Conservation (phyloP, 306 rosid genomes). For the Chamaecrista fasciculata region DNA sequence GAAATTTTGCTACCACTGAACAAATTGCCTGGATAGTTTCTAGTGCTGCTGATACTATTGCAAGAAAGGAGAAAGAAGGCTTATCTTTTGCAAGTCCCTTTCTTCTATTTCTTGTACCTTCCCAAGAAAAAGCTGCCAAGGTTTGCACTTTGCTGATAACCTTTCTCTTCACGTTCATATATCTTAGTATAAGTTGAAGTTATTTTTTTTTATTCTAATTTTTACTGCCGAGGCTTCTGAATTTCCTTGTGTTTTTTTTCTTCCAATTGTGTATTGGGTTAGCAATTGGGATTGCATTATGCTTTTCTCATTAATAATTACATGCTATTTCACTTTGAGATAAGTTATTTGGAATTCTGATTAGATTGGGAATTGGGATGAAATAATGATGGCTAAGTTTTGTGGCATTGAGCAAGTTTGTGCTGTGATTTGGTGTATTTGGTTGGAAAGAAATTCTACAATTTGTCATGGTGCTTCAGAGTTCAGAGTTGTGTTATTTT, state of each 20-base stretch:
- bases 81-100: slow-evolving; percentile 59
- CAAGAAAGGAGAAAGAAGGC: slow-evolving; percentile 79
- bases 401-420: too few species aligned
- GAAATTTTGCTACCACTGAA: slow-evolving; percentile 58
- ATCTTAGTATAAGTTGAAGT: slow-evolving; percentile 19
- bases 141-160: slow-evolving; percentile 49
- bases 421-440: too few species aligned
- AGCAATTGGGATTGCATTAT: background rate
- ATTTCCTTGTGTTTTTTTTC: background rate
- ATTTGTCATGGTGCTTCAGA: too few species aligned
- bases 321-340: too few species aligned
- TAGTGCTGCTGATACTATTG: slow-evolving; percentile 70
- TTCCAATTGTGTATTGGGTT: slow-evolving; percentile 2
- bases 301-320: background rate
- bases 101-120: slow-evolving; percentile 82
- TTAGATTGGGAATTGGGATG: too few species aligned
- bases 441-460: too few species aligned
- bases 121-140: slow-evolving; percentile 74
- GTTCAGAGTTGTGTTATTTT: slow-evolving; percentile 7
- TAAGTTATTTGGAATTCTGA: too few species aligned
- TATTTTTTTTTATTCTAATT: background rate
- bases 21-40: slow-evolving; percentile 90
- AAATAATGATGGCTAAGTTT: too few species aligned
- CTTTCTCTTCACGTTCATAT: slow-evolving; percentile 6
- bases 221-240: background rate